Evolutionary conservation across 2,329 filamentous ascomycete genomes (phyloP).

Genomic region (Dothistroma pini): DNA sequence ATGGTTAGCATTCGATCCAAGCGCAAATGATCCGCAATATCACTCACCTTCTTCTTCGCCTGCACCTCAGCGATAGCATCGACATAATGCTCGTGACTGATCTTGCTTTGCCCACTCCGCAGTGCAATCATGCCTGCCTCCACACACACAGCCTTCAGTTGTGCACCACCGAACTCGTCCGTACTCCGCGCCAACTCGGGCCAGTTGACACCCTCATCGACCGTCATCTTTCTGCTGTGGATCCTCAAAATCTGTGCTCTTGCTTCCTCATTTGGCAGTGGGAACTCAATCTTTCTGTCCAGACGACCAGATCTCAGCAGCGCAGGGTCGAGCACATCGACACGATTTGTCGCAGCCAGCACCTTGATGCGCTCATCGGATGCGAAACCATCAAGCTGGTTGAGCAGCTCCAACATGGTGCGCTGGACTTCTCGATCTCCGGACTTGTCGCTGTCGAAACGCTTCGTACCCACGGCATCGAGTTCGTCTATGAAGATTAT

Average conservation of each 20-base stretch:
- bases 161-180: conserved; percentile 96
- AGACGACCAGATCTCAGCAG: conserved; percentile 91
- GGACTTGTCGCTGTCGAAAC: conserved; percentile 97
- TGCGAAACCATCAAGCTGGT: conserved; percentile 96
- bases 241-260: conserved; percentile 96
- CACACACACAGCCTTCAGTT: conserved; percentile 97
- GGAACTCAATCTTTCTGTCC: conserved; percentile 99
- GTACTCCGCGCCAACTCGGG: conserved; percentile 91
- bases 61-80: conserved; percentile 97
- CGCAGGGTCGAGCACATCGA: conserved; percentile 95
- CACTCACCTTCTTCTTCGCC: conserved; percentile 77
- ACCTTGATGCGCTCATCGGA: conserved; percentile 94
- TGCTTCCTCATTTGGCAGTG: conserved; percentile 94
- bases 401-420: conserved; percentile 97
- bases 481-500: conserved; percentile 99
- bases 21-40: background rate
- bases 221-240: conserved; percentile 97
- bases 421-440: conserved; percentile 97
- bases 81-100: conserved; percentile 97
- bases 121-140: conserved; percentile 99
- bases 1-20: conserved; percentile 10
- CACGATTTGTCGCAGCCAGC: conserved; percentile 97
- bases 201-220: conserved; percentile 93
- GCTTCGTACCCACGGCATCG: conserved; percentile 97
- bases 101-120: conserved; percentile 90